Evolutionary conservation across 495 filamentous ascomycete species (phyloP).

Genomic region (Penicillium cosmopolitanum): DNA sequence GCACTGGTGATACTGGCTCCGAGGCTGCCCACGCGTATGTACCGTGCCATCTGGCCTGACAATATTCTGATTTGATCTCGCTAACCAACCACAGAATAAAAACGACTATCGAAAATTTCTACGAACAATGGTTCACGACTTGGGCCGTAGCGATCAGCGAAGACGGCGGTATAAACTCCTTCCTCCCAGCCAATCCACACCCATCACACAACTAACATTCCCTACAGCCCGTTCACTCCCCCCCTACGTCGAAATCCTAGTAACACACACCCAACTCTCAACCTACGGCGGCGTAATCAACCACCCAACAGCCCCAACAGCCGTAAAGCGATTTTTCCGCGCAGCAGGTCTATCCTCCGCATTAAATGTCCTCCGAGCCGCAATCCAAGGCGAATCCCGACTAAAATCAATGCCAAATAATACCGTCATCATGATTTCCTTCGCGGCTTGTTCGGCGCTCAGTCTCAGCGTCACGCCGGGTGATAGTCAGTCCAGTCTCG

Average conservation of each 20-base stretch:
- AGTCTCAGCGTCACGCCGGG: slow-evolving; percentile 62
- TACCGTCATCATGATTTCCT: slow-evolving; percentile 77
- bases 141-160: slow-evolving; percentile 64
- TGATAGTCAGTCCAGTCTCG: slow-evolving; percentile 57
- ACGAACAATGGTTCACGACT: slow-evolving; percentile 61
- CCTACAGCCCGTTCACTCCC: slow-evolving; percentile 60
- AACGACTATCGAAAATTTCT: slow-evolving; percentile 63
- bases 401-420: slow-evolving; percentile 79
- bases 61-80: not conserved
- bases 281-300: slow-evolving; percentile 77
- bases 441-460: slow-evolving; percentile 71
- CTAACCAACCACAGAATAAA: slow-evolving; percentile 51
- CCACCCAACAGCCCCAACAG: slow-evolving; percentile 68
- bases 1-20: slow-evolving; percentile 52
- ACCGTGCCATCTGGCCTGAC: not conserved
- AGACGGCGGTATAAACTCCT: slow-evolving; percentile 49
- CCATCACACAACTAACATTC: slow-evolving; percentile 1
- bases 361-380: slow-evolving; percentile 72
- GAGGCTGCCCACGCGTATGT: slow-evolving; percentile 60
- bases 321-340: slow-evolving; percentile 72
- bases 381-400: slow-evolving; percentile 69
- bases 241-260: slow-evolving; percentile 74
- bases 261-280: slow-evolving; percentile 71
- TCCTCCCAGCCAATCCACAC: slow-evolving; percentile 5
- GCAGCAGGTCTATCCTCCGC: slow-evolving; percentile 69